Evolutionary conservation across 2,329 filamentous ascomycete species (phyloP).

Genomic region (Xylariales sp.): DNA sequence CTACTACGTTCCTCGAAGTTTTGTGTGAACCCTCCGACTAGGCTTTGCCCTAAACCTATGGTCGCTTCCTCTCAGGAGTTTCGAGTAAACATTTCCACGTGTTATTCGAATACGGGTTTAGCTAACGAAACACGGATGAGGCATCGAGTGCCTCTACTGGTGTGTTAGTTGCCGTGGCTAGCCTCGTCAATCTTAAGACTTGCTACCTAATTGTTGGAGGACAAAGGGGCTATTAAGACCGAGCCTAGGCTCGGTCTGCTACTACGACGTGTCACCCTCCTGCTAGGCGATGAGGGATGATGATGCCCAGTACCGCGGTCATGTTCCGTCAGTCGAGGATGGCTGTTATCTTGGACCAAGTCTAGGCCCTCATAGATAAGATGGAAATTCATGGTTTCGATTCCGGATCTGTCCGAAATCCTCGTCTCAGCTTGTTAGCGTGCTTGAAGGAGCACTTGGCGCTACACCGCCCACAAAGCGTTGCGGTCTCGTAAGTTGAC

Average conservation of each 20-base stretch:
- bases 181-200: no score
- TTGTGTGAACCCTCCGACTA: no score
- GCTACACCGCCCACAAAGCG: not conserved
- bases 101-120: no score
- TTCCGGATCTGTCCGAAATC: conserved; percentile 33
- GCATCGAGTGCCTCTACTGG: no score
- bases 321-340: conserved; percentile 8
- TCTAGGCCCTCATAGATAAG: conserved; percentile 23
- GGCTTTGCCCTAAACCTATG: no score
- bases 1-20: not conserved
- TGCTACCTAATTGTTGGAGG: no score
- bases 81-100: no score
- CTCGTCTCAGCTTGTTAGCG: conserved; percentile 13
- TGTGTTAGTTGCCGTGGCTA: no score
- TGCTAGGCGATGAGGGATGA: not conserved
- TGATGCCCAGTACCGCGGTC: not conserved
- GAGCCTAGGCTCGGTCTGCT: not conserved
- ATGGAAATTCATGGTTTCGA: not conserved
- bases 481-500: conserved; percentile 8
- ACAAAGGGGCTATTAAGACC: not conserved
- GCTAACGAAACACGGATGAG: no score
- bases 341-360: conserved; percentile 4
- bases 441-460: conserved; percentile 18
- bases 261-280: no score
- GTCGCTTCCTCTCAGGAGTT: no score